phyloP scores from a whole-genome alignment of 768 basidiomycete genomes.

The Podaxis sp. region DNA sequence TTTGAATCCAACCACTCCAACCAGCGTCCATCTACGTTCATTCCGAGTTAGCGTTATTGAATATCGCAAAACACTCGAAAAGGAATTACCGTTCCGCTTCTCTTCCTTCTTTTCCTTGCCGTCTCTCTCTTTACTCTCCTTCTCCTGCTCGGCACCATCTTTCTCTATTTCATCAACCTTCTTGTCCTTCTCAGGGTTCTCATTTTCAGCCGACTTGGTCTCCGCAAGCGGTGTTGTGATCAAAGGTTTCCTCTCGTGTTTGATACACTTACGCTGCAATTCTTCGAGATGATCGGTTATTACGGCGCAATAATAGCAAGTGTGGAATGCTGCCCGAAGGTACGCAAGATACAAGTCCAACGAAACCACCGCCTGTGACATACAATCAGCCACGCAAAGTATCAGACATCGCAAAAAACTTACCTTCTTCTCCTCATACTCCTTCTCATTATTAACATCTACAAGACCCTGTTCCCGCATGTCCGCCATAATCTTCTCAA shows the following conservation, averaged over 20 bases:
- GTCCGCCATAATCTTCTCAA: constrained; percentile 74
- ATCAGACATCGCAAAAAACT: constrained; percentile 23
- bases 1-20: constrained; percentile 87
- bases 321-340: constrained; percentile 87
- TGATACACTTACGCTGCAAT: constrained; percentile 91
- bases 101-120: constrained; percentile 37
- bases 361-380: constrained; percentile 66
- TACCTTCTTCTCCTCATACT: constrained; percentile 73
- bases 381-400: constrained; percentile 21
- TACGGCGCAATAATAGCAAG: constrained; percentile 97
- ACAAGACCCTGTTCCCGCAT: constrained; percentile 64
- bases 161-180: constrained; percentile 42
- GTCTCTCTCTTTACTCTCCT: constrained; percentile 25
- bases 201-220: constrained; percentile 50
- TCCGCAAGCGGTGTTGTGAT: constrained; percentile 63
- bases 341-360: constrained; percentile 94
- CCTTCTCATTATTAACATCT: constrained; percentile 63
- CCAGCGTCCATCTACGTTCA: constrained; percentile 78
- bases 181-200: constrained; percentile 48
- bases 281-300: constrained; percentile 93
- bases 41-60: constrained; percentile 13
- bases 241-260: constrained; percentile 82
- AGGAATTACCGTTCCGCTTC: constrained; percentile 19
- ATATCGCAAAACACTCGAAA: constrained; percentile 23
- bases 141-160: constrained; percentile 34